Conservation (phyloP, 805 yeast species). For the Hermanozyma aechmeae region DNA sequence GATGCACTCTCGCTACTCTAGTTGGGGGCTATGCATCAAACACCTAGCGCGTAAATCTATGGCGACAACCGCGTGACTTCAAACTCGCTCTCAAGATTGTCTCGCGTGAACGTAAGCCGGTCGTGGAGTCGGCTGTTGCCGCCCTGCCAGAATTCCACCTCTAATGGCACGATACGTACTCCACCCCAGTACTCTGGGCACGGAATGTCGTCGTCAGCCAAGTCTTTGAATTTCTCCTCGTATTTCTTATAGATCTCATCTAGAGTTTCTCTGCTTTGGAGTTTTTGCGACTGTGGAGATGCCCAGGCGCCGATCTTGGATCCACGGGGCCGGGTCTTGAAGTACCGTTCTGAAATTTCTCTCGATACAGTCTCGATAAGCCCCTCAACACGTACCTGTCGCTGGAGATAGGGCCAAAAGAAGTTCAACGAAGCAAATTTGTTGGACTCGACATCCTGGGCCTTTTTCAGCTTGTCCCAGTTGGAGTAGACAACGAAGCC, state of each 20-base stretch:
- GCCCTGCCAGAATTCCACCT: slow-evolving; percentile 97
- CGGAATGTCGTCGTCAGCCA: slow-evolving; percentile 56
- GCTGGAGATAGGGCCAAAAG: slow-evolving; percentile 85
- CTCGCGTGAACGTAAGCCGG: slow-evolving; percentile 64
- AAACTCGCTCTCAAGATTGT: slow-evolving; percentile 25
- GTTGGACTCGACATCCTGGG: slow-evolving; percentile 59
- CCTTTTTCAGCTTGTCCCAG: slow-evolving; percentile 83
- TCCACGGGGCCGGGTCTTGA: slow-evolving; percentile 82
- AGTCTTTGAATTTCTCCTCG: slow-evolving; percentile 49
- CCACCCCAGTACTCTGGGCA: slow-evolving; percentile 98
- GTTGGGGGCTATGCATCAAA: no score
- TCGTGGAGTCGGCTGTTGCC: slow-evolving; percentile 85
- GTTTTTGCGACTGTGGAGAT: slow-evolving; percentile 69
- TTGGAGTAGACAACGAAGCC: slow-evolving; percentile 89
- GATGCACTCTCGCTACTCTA: no score
- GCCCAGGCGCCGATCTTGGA: slow-evolving; percentile 97
- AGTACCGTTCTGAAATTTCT: slow-evolving; percentile 72
- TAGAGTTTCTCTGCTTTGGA: slow-evolving; percentile 53
- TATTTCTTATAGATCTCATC: slow-evolving; percentile 40
- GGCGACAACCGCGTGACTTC: no score
- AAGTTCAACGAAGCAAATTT: slow-evolving; percentile 77
- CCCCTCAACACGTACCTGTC: slow-evolving; percentile 94
- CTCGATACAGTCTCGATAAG: slow-evolving; percentile 59
- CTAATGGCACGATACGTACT: slow-evolving; percentile 74
- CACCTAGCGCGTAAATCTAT: no score